A percentile compares a stretch with the other conserved stretches of the same genome.
phyloP scores from a whole-genome alignment of 108 stramenopile species.

The Discostella pseudostelligera region DNA sequence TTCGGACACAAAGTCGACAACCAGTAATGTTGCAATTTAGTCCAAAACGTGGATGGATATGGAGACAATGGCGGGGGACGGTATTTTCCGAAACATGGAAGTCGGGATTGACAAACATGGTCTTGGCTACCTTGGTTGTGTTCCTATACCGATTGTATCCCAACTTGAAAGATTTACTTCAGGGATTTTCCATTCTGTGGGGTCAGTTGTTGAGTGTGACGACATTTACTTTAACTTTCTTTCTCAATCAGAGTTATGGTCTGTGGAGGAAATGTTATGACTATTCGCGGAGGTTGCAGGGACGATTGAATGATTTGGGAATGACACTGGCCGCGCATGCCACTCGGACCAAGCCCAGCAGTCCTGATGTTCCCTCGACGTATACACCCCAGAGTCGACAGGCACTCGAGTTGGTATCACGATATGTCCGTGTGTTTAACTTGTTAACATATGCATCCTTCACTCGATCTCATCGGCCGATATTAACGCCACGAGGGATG shows the following conservation, averaged over 20 bases:
- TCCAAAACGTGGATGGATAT: conserved; percentile 77
- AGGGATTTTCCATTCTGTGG: conserved; percentile 79
- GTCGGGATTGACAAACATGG: conserved; percentile 68
- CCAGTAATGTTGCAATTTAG: conserved; percentile 90
- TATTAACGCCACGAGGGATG: conserved; percentile 86
- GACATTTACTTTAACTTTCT: conserved; percentile 90
- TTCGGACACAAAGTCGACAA: conserved; percentile 66
- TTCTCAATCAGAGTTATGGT: conserved; percentile 86
- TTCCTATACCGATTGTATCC: conserved; percentile 55
- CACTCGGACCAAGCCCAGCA: conserved; percentile 49
- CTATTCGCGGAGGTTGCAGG: conserved; percentile 76
- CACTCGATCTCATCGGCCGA: conserved; percentile 85
- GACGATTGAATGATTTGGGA: conserved; percentile 85
- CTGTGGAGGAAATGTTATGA: conserved; percentile 89
- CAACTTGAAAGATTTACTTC: conserved; percentile 30
- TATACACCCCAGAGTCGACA: conserved; percentile 76
- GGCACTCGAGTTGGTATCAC: conserved; percentile 66
- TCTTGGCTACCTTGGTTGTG: conserved; percentile 54
- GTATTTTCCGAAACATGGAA: conserved; percentile 86
- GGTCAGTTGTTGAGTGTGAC: conserved; percentile 81
- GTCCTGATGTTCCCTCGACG: conserved; percentile 60
- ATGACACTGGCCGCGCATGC: conserved; percentile 87
- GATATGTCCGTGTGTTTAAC: conserved; percentile 87
- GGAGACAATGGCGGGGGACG: conserved; percentile 88
- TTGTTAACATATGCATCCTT: conserved; percentile 87